Percentiles rank a stretch among this genome's conserved stretches.
phyloP scores from a whole-genome alignment of 176 grass and related monocot genomes.

The Phoenix dactylifera region DNA sequence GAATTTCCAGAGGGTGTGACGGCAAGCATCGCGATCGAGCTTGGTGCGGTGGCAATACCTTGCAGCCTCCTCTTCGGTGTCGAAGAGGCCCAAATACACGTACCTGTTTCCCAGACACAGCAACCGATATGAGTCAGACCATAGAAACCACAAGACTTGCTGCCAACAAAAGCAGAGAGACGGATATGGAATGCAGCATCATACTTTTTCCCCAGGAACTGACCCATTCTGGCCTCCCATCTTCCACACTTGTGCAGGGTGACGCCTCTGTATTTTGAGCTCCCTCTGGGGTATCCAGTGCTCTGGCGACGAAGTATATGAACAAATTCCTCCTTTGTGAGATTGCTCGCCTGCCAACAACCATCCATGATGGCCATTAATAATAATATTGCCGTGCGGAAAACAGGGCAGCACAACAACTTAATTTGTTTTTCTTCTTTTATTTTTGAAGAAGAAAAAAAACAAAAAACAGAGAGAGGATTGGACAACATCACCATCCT shows the following conservation, averaged over 20 bases:
- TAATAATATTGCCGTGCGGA: too few species aligned
- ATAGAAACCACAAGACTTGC: too few species aligned
- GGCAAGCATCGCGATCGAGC: too few species aligned
- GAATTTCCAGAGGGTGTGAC: too few species aligned
- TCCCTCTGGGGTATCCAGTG: conserved; percentile 80
- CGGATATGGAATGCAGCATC: too few species aligned
- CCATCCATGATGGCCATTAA: neutral
- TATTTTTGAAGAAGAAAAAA: too few species aligned
- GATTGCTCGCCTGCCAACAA: conserved; percentile 53
- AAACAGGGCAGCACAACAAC: too few species aligned
- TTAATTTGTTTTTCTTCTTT: too few species aligned
- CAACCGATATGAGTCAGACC: too few species aligned
- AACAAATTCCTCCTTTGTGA: conserved; percentile 98
- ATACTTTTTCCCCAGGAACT: conserved; percentile 96
- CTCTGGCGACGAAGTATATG: conserved; percentile 89
- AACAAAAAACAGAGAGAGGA: too few species aligned
- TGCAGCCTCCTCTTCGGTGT: conserved; percentile 23
- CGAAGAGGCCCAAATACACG: conserved; percentile 22
- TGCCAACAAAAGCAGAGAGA: too few species aligned
- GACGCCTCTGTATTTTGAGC: conserved; percentile 92
- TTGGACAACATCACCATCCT: too few species aligned
- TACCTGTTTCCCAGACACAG: conserved; percentile 10
- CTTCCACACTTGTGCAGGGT: conserved; percentile 97
- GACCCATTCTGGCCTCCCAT: conserved; percentile 97
- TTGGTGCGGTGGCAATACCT: neutral